Base-by-base conservation (phyloP, 495 filamentous ascomycete species). In the Clohesyomyces aquaticus region DNA sequence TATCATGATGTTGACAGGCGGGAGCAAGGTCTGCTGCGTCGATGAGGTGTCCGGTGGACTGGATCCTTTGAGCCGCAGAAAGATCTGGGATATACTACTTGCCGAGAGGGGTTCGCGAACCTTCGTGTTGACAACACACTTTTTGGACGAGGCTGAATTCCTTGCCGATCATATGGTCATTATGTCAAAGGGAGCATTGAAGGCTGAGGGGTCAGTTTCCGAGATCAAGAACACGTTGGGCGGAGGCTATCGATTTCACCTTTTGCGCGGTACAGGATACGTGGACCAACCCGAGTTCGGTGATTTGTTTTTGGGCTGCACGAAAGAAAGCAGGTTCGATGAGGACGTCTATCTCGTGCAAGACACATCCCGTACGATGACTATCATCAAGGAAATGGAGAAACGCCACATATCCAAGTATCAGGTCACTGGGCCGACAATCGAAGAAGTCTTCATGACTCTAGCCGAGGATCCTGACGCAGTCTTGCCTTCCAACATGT, bases 1-100 rank as follows among this genome's bases (percentile, higher is more conserved):
- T 10, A 87, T 88, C n/a, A 91, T 93, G 84, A 95, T 94, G 90
- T 84, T 96, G 55, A 91, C 89, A 23, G 91, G 91, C 41, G 91
- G 90, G 18, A 90, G 86, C 61, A 83, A 81, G 16, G 85, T 96
- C 6, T 96, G 91, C 73, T 92, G 90, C 73, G 87, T 96, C 8
- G 91, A 96, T 71, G 91, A 96, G 71, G 90, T 93, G 3, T 90
- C 86, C 14, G 87, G 84, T 51, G 91, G 91, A 4, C 77, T 96
- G 10, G 91, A 96, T 70, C 91, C 91, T 0, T 79, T 96, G 14
- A 87, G 84, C 42, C 77, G 91, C 16, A 77, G 90, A 10, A 96
- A 92, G 74, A 88, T 96, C 55, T 96, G 91, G 91, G 88, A 93
- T 66, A 96, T 96, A 55, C 75, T 96, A 18, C 77, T 95, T 3